phyloP scores from a whole-genome alignment of 1,284 basidiomycete genomes.

The Cryptococcus amylolentus region DNA sequence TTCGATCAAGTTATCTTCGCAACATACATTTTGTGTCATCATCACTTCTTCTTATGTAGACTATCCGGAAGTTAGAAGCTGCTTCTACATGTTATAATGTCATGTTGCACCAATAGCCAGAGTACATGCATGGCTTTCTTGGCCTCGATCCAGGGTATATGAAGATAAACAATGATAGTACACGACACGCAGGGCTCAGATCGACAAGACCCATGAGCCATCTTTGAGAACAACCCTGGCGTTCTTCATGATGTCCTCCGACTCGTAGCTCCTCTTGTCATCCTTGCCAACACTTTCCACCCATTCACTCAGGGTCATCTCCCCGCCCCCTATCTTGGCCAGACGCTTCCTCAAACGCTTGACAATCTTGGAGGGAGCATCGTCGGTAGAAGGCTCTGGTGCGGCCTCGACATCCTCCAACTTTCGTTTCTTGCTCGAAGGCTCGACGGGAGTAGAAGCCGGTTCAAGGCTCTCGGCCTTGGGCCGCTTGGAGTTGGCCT shows the following conservation, averaged over 20 bases:
- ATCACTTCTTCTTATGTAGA: background rate
- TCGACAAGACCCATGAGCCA: conserved; percentile 32
- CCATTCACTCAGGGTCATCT: conserved; percentile 19
- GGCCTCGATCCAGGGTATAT: no score
- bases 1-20: no score
- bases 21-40: background rate
- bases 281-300: conserved; percentile 24
- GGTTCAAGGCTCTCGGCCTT: conserved; percentile 24
- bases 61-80: background rate
- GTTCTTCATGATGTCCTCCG: conserved; percentile 27
- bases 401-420: conserved; percentile 14
- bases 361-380: conserved; percentile 26
- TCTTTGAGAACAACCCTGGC: conserved; percentile 29
- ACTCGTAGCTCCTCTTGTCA: conserved; percentile 29
- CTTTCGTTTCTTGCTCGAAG: conserved; percentile 40
- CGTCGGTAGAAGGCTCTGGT: conserved; percentile 3
- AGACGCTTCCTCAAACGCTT: conserved; percentile 42
- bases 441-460: conserved; percentile 7
- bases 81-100: background rate
- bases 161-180: background rate
- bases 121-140: conserved; percentile 26
- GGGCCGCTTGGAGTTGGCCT: conserved; percentile 49
- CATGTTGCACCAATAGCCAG: conserved; percentile 20
- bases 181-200: conserved; percentile 8
- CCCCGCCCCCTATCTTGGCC: conserved; percentile 24